Conservation (phyloP, 257 asterid species). For the Nemophila menziesii region DNA sequence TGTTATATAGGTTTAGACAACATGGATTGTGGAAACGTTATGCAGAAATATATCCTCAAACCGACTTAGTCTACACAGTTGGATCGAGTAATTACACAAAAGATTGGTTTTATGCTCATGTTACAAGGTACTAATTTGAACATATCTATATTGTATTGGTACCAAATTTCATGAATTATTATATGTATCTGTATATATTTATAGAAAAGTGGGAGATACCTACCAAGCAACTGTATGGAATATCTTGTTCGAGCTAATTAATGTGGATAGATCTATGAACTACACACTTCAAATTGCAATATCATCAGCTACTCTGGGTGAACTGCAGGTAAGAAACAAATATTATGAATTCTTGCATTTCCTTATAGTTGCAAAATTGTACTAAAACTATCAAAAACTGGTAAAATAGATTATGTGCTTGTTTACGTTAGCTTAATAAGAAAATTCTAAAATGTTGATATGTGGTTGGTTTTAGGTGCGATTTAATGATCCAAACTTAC, state of each 20-base stretch:
- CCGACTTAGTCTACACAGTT: conserved; percentile 32
- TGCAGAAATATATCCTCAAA: conserved; percentile 23
- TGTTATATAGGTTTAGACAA: conserved; percentile 34
- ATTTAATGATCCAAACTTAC: conserved; percentile 10
- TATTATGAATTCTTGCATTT: too few species aligned
- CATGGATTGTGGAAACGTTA: conserved; percentile 53
- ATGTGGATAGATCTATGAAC: conserved; percentile 12
- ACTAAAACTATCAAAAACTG: too few species aligned
- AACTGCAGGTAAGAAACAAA: conserved; percentile 31
- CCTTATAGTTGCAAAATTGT: too few species aligned
- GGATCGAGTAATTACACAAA: conserved; percentile 30
- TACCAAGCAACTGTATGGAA: conserved; percentile 50
- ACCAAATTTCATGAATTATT: too few species aligned
- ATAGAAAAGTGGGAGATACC: conserved; percentile 25
- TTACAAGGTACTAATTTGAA: conserved; percentile 21
- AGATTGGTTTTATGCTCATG: conserved; percentile 65
- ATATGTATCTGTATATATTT: background rate
- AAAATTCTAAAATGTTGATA: background rate
- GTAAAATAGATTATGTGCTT: too few species aligned
- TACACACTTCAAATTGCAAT: conserved; percentile 69
- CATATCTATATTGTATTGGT: too few species aligned
- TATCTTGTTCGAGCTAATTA: conserved; percentile 28
- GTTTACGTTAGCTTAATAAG: too few species aligned
- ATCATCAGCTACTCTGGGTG: conserved; percentile 48
- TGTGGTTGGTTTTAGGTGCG: conserved; percentile 14